Base-by-base conservation (phyloP, 768 basidiomycete species). In the Podaxis rugospora region DNA sequence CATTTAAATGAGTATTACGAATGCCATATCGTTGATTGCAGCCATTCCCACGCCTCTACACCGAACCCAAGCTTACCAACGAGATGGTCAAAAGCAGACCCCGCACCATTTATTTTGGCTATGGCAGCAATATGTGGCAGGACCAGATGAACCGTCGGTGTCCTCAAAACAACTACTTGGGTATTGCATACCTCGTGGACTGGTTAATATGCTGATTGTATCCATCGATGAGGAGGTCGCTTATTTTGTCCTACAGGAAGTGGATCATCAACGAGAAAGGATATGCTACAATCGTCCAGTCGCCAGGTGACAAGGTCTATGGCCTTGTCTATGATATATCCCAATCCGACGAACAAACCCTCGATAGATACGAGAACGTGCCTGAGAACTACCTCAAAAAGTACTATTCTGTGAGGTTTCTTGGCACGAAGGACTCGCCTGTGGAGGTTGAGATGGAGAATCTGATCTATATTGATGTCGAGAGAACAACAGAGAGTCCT, bases 121-220 rank as follows among this genome's bases (percentile, higher is more conserved):
- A 81, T 68, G 82, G 82, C 4, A 80, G 78, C 66, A 83, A 83
- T 59, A 70, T 82, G 40, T 82, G 80, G 78, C 70, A 70, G 37
- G 74, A 80, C 28, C 80, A 81, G 66, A 83, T 82, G 82, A 67
- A 69, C 28, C 66, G 68, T n/a, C 72, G 80, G 14, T 82, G 81
- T 59, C 79, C 80, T n/a, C 72, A 76, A 3, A 76, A 70, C 63
- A 73, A 68, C 39, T 76, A 72, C 50, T 56, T 78, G 23, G 80
- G 80, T 4, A 66, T 77, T n/a, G 80, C 74, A 1, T 57, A 65
- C 16, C 66, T 81, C 47, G 51, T 63, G n/a, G 70, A 77, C 61
- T 82, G 82, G 81, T 78, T 49, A 69, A 75, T 53, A 32, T 40
- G 18, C 18, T 32, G 51, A 46, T 39, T 40, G 25, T 10, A 14